Evolutionary conservation across 2,329 filamentous ascomycete genomes (phyloP).

Genomic region (Truncatella angustata): DNA sequence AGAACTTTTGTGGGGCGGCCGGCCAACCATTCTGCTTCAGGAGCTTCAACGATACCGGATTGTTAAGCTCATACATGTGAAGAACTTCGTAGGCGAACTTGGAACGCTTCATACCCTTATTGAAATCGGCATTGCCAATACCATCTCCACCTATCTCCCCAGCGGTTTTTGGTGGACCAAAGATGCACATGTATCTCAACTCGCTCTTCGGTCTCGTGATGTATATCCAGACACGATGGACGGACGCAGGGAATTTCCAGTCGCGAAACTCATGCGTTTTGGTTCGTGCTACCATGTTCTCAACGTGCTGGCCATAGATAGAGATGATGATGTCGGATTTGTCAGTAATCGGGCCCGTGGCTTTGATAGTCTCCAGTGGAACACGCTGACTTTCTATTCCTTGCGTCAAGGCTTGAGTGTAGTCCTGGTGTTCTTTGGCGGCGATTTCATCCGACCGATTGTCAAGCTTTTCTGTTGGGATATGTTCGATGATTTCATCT

Average conservation of each 20-base stretch:
- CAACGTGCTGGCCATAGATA: slow-evolving; percentile 58
- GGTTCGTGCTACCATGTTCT: slow-evolving; percentile 45
- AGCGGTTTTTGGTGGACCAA: slow-evolving; percentile 44
- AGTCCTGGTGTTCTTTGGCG: neutral
- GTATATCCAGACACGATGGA: slow-evolving; percentile 64
- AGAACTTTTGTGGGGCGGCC: slow-evolving; percentile 47
- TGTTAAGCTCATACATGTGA: slow-evolving; percentile 62
- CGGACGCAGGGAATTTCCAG: slow-evolving; percentile 53
- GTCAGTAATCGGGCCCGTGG: slow-evolving; percentile 38
- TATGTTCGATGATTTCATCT: slow-evolving; percentile 13
- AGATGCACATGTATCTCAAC: slow-evolving; percentile 58
- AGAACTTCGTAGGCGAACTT: slow-evolving; percentile 52
- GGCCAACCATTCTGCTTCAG: slow-evolving; percentile 56
- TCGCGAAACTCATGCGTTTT: slow-evolving; percentile 55
- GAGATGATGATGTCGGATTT: slow-evolving; percentile 42
- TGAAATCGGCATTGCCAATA: slow-evolving; percentile 52
- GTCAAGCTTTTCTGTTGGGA: slow-evolving; percentile 12
- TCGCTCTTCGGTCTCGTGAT: slow-evolving; percentile 43
- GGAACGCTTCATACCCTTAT: slow-evolving; percentile 32
- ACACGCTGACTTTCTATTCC: slow-evolving; percentile 31
- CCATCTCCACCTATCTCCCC: slow-evolving; percentile 47
- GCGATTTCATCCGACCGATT: slow-evolving; percentile 11
- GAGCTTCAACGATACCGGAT: slow-evolving; percentile 50
- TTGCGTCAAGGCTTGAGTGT: slow-evolving; percentile 24
- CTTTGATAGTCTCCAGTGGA: slow-evolving; percentile 24